These are phyloP conservation scores for Aleurites moluccanus DNA, from an alignment of 441 rosid genomes.

Conservation along the genomic window DNA sequence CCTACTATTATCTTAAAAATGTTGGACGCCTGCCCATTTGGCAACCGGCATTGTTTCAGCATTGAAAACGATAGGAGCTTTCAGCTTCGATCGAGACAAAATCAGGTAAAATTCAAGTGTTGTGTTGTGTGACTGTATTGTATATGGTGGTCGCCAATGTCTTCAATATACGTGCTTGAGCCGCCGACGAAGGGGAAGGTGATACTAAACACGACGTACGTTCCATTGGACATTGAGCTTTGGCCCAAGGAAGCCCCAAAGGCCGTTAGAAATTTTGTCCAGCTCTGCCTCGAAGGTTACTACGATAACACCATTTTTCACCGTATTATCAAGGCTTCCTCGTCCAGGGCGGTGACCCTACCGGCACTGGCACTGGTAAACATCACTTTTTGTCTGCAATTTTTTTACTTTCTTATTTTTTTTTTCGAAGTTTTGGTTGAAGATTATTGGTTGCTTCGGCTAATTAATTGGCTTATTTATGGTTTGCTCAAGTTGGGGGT, in stretches of 20 bases:
- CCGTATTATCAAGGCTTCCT: conserved; percentile 88
- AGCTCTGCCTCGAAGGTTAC: conserved; percentile 89
- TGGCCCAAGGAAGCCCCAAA: conserved; percentile 97
- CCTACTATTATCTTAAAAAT: too few species aligned
- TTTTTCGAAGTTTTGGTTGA: not conserved
- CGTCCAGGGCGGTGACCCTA: conserved; percentile 89
- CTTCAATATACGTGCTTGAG: conserved; percentile 79
- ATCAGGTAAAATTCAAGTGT: too few species aligned
- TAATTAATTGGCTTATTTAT: not conserved
- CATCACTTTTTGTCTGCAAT: too few species aligned
- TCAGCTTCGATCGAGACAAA: not conserved
- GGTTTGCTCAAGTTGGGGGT: not conserved
- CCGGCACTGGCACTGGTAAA: conserved; percentile 85
- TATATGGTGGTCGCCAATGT: conserved; percentile 41
- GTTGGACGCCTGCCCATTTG: too few species aligned
- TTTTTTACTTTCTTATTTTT: too few species aligned
- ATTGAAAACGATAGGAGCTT: not conserved
- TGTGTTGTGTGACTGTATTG: not conserved
- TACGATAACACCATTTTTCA: conserved; percentile 82
- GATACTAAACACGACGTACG: conserved; percentile 68
- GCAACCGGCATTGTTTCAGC: not conserved
- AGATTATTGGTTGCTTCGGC: not conserved
- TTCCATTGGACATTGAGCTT: conserved; percentile 84
- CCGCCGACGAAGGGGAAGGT: conserved; percentile 96
- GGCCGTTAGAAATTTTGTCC: conserved; percentile 89